Evolutionary conservation across 108 stramenopile genomes (phyloP).

Genomic region (Skeletonema potamos): DNA sequence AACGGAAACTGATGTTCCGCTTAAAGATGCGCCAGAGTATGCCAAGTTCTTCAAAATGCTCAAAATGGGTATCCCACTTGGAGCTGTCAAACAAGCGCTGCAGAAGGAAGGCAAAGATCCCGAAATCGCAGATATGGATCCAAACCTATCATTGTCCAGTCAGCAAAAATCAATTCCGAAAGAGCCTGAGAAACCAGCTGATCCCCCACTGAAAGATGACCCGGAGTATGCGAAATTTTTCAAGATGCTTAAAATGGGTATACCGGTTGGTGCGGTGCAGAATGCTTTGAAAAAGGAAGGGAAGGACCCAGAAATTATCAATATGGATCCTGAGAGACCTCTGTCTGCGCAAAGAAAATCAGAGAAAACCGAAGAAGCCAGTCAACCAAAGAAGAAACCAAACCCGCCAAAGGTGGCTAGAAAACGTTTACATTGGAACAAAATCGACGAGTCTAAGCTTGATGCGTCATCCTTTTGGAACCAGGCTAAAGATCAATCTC

Average conservation of each 20-base stretch:
- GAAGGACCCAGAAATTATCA: constrained; percentile 45
- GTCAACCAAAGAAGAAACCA: constrained; percentile 5
- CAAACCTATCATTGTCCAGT: constrained; percentile 2
- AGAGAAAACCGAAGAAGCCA: constrained; percentile 7
- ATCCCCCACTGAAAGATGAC: constrained; percentile 47
- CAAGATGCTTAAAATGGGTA: constrained; percentile 51
- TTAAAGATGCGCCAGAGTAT: constrained; percentile 45
- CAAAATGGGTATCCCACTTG: constrained; percentile 34
- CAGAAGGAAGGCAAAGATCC: constrained; percentile 48
- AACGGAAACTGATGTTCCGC: constrained; percentile 28
- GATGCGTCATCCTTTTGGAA: constrained; percentile 56
- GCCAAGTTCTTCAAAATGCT: constrained; percentile 37
- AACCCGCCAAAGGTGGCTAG: constrained; percentile 26
- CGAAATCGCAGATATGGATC: constrained; percentile 35
- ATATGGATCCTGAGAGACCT: constrained; percentile 42
- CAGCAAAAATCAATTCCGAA: constrained; percentile 9
- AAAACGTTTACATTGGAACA: constrained; percentile 62
- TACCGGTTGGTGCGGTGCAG: constrained; percentile 51
- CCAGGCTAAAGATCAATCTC: constrained; percentile 40
- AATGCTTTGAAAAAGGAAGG: constrained; percentile 48
- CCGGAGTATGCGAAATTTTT: constrained; percentile 55
- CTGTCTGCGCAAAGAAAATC: constrained; percentile 21
- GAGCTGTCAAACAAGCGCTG: constrained; percentile 40
- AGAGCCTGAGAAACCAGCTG: constrained; percentile 1
- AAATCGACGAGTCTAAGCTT: constrained; percentile 53